Evolutionary conservation across 2,329 filamentous ascomycete genomes (phyloP), one percentile per base, ranked within the genome.

Genomic region (Cephalotrichum gorgonifer): DNA sequence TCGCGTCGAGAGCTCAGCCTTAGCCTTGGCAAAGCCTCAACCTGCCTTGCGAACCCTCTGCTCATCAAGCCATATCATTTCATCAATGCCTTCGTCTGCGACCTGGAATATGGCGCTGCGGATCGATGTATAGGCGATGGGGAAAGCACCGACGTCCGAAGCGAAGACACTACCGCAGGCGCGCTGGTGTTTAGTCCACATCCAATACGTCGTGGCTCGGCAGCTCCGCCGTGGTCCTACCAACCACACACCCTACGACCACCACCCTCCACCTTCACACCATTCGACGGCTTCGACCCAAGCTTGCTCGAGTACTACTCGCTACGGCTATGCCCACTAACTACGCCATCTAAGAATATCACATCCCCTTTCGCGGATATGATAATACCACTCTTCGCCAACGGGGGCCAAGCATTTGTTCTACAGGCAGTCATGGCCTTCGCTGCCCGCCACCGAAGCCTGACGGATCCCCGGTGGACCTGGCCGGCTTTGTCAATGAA

Each of bases 361-460:
- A 43, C 35, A 3, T 51, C 49, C 28, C 49, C 49, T 9, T 51
- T 51, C 31, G 20, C 28, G 6, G 44, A 51, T 20, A 17, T 51
- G 17, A 47, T 51, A 23, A 17, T 51, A 20, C 49, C 49, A 5
- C 49, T 51, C 22, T 33, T 51, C 26, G 28, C 31, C 22, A 23
- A 26, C 4, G 49, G 49, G 11, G 35, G 43, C 1, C 49, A 51
- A 33, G 35, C 27, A 15, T 33, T 51, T 23, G 44, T 33, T 6
- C 23, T 45, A 11, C 44, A 47, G 27, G 35, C 49, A 4, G 41
- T 45, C 12, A 47, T 51, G 49, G 49, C 49, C 28, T 51, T 51
- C 30, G 43, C 49, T 5, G 49, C 49, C 23, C 49, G 49, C 4
- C 49, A 51, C 44, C 26, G 49, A 20, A 51, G 49, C 44, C 27